A percentile compares a stretch with the other conserved stretches of the same genome.
These are phyloP conservation scores for Paramyrothecium sp. DNA, from an alignment of 2,329 filamentous ascomycete species.

Conservation along the genomic window DNA sequence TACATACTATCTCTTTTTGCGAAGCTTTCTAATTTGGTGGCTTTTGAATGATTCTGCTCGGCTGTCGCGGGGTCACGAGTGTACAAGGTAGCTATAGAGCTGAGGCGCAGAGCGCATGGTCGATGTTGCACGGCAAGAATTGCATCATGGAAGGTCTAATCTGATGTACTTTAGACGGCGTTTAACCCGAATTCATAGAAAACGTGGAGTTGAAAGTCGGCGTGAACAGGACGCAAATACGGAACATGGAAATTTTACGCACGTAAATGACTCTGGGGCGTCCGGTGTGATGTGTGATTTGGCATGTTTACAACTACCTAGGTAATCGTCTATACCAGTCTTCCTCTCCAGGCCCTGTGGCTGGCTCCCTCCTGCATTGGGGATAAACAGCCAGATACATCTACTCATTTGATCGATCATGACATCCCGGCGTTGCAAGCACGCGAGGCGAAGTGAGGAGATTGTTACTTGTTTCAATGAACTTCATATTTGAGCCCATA, in stretches of 20 bases:
- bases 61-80: slow-evolving; percentile 24
- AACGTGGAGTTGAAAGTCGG: slow-evolving; percentile 33
- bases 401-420: neutral
- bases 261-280: neutral
- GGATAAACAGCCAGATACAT: neutral
- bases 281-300: neutral
- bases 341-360: neutral
- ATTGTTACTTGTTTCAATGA: slow-evolving; percentile 27
- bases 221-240: neutral
- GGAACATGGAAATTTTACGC: neutral
- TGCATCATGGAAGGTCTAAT: slow-evolving; percentile 38
- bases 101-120: slow-evolving; percentile 33
- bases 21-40: slow-evolving; percentile 27
- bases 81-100: slow-evolving; percentile 32
- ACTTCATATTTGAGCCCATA: slow-evolving; percentile 43
- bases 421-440: slow-evolving; percentile 14
- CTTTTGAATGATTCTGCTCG: slow-evolving; percentile 25
- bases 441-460: slow-evolving; percentile 23
- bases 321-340: too few relatives aligned
- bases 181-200: slow-evolving; percentile 30
- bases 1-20: slow-evolving; percentile 20
- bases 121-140: slow-evolving; percentile 23
- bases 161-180: slow-evolving; percentile 40
- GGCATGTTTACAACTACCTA: too few relatives aligned
- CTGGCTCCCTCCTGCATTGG: neutral